Evolutionary conservation across 495 filamentous ascomycete genomes (phyloP), one percentile per base, ranked within the genome.

Genomic region (Lentithecium fluviatile): DNA sequence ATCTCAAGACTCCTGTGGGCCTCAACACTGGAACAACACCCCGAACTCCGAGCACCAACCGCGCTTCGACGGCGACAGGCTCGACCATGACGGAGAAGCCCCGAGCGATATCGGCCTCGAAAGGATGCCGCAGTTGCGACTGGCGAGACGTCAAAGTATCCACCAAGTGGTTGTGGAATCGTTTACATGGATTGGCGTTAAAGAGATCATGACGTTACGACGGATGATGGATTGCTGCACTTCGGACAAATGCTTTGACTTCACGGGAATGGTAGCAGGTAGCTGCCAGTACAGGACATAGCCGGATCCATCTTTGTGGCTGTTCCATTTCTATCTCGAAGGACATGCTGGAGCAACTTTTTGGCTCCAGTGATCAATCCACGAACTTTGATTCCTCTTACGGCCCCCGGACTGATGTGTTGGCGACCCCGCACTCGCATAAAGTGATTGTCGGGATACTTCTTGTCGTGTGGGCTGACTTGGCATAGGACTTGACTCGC

Each of bases 171-270:
- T 11, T 67, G 15, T 64, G 65, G 65, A 36, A 32, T 50, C 60
- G 60, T 21, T 45, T 68, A 19, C 43, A 59, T 46, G 21, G 56
- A 37, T 37, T 64, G 65, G 65, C 60, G 60, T 61, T 68, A 29
- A 68, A 68, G 56, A 60, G 52, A 47, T 56, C 51, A 60, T 68
- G 55, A 67, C 29, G 29, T 32, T 58, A 23, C 29, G 13, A 17
- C 10, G 49, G 49, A 32, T 20, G 32, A 37, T 12, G 49, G 32
- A 15, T 52, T 52, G 49, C 24, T 10, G 45, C 5, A 49, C 7
- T 7, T 15, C 19, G 13, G 15, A 43, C 3, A 20, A 15, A n/a
- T 43, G 13, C 13, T 43, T 20, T 15, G 40, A 20, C 15, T 43
- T n/a, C 40, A n/a, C 15, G 40, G 40, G 15, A 20, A 43, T 6